Evolutionary conservation across 2,329 filamentous ascomycete species (phyloP).

Genomic region (Aureobasidium sp.): DNA sequence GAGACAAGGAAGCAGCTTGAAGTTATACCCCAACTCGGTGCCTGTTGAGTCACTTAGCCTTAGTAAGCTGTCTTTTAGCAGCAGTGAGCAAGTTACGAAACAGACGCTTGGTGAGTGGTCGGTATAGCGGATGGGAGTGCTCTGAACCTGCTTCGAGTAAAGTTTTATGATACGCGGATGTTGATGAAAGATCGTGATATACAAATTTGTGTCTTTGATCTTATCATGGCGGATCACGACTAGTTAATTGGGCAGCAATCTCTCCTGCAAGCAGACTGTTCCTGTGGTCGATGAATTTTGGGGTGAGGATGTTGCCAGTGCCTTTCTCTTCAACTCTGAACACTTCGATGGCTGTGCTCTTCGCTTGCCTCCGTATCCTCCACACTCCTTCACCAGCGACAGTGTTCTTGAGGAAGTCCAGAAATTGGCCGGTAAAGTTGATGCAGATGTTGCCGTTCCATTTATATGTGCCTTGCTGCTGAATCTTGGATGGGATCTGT

Average conservation of each 20-base stretch:
- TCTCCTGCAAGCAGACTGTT: slow-evolving; percentile 11
- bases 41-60: too few relatives aligned
- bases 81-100: too few relatives aligned
- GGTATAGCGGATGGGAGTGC: too few relatives aligned
- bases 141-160: too few relatives aligned
- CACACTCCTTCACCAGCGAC: slow-evolving; percentile 67
- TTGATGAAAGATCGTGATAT: too few relatives aligned
- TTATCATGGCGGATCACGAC: too few relatives aligned
- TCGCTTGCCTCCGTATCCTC: slow-evolving; percentile 61
- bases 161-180: too few relatives aligned
- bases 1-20: too few relatives aligned
- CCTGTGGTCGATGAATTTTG: slow-evolving; percentile 51
- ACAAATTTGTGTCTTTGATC: too few relatives aligned
- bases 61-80: too few relatives aligned
- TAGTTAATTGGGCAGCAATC: not conserved
- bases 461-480: slow-evolving; percentile 53
- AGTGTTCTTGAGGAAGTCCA: slow-evolving; percentile 49
- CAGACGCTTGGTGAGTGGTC: too few relatives aligned
- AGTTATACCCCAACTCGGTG: too few relatives aligned
- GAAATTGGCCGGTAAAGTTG: slow-evolving; percentile 73
- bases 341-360: slow-evolving; percentile 62
- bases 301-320: slow-evolving; percentile 67
- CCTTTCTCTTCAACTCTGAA: slow-evolving; percentile 67
- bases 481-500: slow-evolving; percentile 68
- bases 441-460: slow-evolving; percentile 96